Percentiles rank a stretch among this genome's conserved stretches.
phyloP scores from a whole-genome alignment of 768 basidiomycete species.

The Lactarius indigo region DNA sequence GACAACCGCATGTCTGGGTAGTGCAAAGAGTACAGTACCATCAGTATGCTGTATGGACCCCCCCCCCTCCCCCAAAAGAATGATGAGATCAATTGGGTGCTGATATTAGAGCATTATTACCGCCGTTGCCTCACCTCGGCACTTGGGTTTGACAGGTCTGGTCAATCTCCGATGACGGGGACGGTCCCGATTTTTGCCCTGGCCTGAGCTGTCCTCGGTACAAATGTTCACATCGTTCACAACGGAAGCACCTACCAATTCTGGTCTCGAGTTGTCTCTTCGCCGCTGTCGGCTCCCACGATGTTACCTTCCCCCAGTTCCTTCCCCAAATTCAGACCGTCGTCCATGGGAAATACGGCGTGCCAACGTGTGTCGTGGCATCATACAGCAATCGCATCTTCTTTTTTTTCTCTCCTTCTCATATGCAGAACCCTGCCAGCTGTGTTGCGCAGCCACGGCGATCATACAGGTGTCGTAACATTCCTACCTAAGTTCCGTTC shows the following conservation, averaged over 20 bases:
- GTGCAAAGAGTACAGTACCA: not conserved
- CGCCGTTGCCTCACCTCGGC: not conserved
- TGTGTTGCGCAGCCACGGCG: conserved; percentile 13
- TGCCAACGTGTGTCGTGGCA: conserved; percentile 9
- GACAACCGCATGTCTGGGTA: not conserved
- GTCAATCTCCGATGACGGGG: conserved; percentile 1
- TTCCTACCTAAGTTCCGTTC: conserved; percentile 14
- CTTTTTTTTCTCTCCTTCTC: not conserved
- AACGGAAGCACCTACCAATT: conserved; percentile 3
- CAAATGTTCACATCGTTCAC: not conserved
- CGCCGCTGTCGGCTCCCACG: conserved; percentile 18
- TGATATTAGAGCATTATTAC: not conserved
- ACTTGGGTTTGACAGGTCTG: conserved; percentile 9
- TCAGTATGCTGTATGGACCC: not conserved
- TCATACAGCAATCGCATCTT: not conserved
- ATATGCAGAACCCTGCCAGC: not conserved
- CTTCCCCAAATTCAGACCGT: conserved; percentile 4
- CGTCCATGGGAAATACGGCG: conserved; percentile 13
- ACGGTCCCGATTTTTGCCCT: not conserved
- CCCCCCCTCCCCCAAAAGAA: not conserved
- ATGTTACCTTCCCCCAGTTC: not conserved
- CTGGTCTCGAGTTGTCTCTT: not conserved
- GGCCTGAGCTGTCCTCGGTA: not conserved
- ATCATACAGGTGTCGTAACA: conserved; percentile 16
- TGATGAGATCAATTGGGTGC: conserved; percentile 1